These are phyloP conservation scores for Arabidopsis thaliana DNA, from an alignment of 345 rosid species.

Conservation along the genomic window DNA sequence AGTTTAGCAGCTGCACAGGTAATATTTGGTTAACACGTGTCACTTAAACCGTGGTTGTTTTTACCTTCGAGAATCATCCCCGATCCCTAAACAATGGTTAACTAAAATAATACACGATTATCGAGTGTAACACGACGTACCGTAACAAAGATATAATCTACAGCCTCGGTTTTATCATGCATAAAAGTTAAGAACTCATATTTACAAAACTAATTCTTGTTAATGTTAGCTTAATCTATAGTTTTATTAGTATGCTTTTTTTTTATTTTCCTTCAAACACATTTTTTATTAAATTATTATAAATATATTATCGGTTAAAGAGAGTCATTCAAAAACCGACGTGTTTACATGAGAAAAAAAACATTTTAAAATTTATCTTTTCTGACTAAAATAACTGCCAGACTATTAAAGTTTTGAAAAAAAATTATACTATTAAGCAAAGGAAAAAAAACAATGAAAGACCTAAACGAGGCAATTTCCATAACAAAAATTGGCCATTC, in stretches of 20 bases:
- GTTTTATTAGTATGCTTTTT: neutral
- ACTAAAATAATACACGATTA: neutral
- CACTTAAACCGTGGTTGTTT: slow-evolving; percentile 7
- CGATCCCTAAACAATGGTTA: slow-evolving; percentile 38
- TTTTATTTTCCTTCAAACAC: no score
- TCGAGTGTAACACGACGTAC: slow-evolving; percentile 45
- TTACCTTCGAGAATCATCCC: slow-evolving; percentile 33
- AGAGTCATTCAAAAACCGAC: no score
- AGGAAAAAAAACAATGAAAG: no score
- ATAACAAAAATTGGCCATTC: no score
- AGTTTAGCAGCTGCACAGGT: slow-evolving; percentile 29
- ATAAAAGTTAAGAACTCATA: neutral
- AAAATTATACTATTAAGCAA: no score
- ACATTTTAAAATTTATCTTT: no score
- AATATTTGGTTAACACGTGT: slow-evolving; percentile 31
- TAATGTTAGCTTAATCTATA: neutral
- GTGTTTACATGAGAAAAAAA: no score
- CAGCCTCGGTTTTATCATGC: neutral
- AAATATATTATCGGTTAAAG: no score
- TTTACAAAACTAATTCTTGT: neutral
- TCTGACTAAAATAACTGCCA: no score
- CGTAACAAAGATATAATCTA: slow-evolving; percentile 31
- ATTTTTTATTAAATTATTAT: no score
- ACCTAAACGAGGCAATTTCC: no score
- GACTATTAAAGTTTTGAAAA: no score